These are phyloP conservation scores for Septoria linicola DNA, from an alignment of 2,329 filamentous ascomycete genomes.

Conservation along the genomic window DNA sequence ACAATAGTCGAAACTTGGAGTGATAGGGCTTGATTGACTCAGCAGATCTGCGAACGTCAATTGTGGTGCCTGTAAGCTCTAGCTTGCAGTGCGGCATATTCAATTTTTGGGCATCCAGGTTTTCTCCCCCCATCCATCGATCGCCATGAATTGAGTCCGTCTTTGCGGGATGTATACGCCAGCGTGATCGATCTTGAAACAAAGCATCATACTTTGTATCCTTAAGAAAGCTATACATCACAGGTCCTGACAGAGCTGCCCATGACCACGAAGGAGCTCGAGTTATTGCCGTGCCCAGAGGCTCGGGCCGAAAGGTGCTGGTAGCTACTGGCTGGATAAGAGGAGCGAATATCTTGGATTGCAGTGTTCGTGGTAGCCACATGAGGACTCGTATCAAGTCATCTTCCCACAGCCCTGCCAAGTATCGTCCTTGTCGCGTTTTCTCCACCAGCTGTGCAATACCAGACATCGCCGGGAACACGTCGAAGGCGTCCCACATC, in stretches of 20 bases:
- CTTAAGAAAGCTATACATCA: not conserved
- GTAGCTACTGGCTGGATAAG: not conserved
- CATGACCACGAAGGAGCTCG: not conserved
- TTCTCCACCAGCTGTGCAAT: not conserved
- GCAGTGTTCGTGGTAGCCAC: not conserved
- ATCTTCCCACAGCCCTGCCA: conserved; percentile 2
- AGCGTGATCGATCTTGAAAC: not conserved
- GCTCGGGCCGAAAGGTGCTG: not conserved
- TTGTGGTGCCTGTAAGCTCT: not conserved
- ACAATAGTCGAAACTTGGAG: not conserved
- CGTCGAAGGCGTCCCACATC: not conserved
- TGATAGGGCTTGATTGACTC: not conserved
- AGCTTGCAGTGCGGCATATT: not conserved
- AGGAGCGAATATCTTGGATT: not conserved
- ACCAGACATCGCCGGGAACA: not conserved
- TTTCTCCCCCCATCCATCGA: not conserved
- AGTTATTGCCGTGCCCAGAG: not conserved
- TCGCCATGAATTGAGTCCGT: not conserved
- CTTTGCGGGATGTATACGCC: not conserved
- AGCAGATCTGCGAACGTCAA: not conserved
- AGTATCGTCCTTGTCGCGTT: not conserved
- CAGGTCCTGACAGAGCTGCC: not conserved
- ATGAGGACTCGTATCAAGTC: not conserved
- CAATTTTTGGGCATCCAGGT: not conserved
- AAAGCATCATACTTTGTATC: not conserved